These are phyloP conservation scores for Apiospora hydei DNA, from an alignment of 2,329 filamentous ascomycete genomes.

Conservation along the genomic window DNA sequence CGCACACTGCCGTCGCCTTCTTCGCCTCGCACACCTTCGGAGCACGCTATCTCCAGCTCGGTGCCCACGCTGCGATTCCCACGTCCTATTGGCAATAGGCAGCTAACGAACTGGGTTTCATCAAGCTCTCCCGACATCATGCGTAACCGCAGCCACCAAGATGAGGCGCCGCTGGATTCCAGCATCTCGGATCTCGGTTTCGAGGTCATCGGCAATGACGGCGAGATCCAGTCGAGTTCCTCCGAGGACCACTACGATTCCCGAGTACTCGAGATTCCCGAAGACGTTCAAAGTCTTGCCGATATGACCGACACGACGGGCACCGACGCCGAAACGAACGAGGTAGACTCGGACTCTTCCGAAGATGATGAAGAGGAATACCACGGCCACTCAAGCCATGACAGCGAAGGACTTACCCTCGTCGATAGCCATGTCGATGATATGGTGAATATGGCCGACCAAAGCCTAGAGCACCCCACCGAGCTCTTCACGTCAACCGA, in stretches of 20 bases:
- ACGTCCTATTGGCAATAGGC: conserved; percentile 60
- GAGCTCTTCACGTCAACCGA: conserved; percentile 35
- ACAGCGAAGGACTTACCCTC: conserved; percentile 29
- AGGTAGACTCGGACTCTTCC: conserved; percentile 49
- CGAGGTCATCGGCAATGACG: conserved; percentile 63
- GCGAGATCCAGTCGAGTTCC: conserved; percentile 60
- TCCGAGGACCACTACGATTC: conserved; percentile 57
- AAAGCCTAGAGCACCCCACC: conserved; percentile 43
- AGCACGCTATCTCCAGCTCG: conserved; percentile 41
- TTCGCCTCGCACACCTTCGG: background rate
- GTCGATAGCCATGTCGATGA: conserved; percentile 29
- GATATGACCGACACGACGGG: conserved; percentile 47
- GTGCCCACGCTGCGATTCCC: conserved; percentile 64
- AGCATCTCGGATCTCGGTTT: conserved; percentile 64
- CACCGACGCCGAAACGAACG: conserved; percentile 56
- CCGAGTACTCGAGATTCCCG: conserved; percentile 46
- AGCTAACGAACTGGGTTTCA: conserved; percentile 66
- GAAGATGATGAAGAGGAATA: conserved; percentile 36
- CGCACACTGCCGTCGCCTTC: background rate
- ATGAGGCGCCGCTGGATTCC: conserved; percentile 50
- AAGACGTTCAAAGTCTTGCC: conserved; percentile 59
- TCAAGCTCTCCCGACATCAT: conserved; percentile 65
- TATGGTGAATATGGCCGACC: conserved; percentile 38
- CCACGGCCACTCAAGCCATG: conserved; percentile 30
- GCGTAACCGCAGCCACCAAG: conserved; percentile 50